phyloP scores from a whole-genome alignment of 371 early-diverging fungal species.

The Catenaria anguillulae region DNA sequence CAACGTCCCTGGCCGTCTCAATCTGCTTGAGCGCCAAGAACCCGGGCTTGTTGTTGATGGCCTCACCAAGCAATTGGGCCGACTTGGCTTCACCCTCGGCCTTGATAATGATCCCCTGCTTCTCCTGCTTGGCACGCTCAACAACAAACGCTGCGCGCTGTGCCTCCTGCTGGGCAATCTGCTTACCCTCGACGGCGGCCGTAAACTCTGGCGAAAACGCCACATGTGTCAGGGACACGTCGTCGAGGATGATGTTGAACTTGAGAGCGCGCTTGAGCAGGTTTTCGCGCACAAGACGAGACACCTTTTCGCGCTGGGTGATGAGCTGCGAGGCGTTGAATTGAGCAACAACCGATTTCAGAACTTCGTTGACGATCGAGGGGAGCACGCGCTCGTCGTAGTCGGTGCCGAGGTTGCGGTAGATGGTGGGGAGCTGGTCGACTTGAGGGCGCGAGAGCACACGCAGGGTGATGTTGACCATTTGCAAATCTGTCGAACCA shows the following conservation, averaged over 20 bases:
- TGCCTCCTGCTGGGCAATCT: constrained; percentile 99
- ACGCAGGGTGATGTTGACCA: constrained; percentile 98
- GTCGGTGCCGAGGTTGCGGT: constrained; percentile 82
- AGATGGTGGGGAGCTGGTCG: constrained; percentile 63
- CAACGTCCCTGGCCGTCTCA: constrained; percentile 93
- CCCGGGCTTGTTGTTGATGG: constrained; percentile 92
- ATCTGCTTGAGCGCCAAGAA: constrained; percentile 88
- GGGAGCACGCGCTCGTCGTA: constrained; percentile 95
- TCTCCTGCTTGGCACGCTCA: constrained; percentile 89
- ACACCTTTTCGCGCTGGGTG: constrained; percentile 85
- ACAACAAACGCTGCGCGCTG: constrained; percentile 94
- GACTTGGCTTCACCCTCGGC: constrained; percentile 95
- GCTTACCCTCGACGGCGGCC: constrained; percentile 94
- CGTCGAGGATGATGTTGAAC: constrained; percentile 90
- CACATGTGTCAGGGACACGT: constrained; percentile 94
- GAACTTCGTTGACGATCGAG: constrained; percentile 94
- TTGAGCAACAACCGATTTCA: constrained; percentile 95
- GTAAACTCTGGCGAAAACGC: constrained; percentile 93
- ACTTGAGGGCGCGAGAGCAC: constrained; percentile 86
- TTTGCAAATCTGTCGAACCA: constrained; percentile 90
- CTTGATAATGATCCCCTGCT: constrained; percentile 89
- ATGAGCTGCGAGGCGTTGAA: constrained; percentile 96
- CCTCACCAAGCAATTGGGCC: constrained; percentile 73
- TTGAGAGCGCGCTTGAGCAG: constrained; percentile 66
- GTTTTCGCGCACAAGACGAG: constrained; percentile 76